A percentile compares a stretch with the other conserved stretches of the same genome.
Evolutionary conservation across 2,329 filamentous ascomycete species (phyloP).

Genomic region (Pseudogymnoascus verrucosus): DNA sequence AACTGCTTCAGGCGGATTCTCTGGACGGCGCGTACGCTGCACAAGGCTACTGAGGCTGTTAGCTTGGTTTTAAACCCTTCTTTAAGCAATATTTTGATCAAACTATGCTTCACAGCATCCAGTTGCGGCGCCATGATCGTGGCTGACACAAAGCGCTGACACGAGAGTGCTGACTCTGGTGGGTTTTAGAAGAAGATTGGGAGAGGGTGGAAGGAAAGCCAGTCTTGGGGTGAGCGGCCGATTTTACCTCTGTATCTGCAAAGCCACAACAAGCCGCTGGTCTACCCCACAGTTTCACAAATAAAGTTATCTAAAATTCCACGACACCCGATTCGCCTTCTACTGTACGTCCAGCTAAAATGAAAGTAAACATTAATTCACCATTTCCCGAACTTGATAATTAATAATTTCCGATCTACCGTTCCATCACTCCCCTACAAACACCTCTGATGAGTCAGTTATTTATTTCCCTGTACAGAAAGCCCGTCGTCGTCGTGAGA

Average conservation of each 20-base stretch:
- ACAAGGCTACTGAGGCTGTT: slow-evolving; percentile 17
- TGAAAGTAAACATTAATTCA: not conserved
- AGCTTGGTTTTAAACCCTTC: slow-evolving; percentile 17
- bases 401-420: not conserved
- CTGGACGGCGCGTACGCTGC: not conserved
- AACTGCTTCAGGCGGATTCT: no score
- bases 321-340: not conserved
- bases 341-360: not conserved
- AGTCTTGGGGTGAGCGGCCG: no score
- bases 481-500: not conserved
- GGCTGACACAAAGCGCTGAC: no score
- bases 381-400: not conserved
- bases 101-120: slow-evolving; percentile 13
- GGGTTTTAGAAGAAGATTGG: no score
- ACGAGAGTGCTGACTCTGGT: no score
- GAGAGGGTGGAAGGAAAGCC: no score
- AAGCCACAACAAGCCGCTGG: not conserved
- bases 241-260: not conserved
- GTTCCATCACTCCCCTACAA: not conserved
- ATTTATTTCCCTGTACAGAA: not conserved
- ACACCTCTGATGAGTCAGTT: not conserved
- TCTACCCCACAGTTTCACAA: not conserved
- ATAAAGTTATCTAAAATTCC: not conserved
- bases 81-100: slow-evolving; percentile 16
- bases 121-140: slow-evolving; percentile 6